Conservation (phyloP, 176 grass and related monocot genomes). For the Oryza punctata region DNA sequence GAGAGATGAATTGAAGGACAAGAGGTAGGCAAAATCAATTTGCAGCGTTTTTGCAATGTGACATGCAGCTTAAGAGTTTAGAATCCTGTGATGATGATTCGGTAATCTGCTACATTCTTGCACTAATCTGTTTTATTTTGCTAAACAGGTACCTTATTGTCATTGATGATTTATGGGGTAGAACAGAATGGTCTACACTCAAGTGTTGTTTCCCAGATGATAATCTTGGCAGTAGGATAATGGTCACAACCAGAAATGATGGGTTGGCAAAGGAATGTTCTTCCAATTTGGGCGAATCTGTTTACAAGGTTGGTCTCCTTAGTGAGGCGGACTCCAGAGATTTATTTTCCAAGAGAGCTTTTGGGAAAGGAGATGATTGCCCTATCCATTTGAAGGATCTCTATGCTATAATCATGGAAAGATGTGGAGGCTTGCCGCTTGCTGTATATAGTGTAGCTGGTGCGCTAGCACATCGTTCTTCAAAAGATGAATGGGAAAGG, state of each 20-base stretch:
- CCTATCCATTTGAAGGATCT: conserved; percentile 34
- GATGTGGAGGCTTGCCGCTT: conserved; percentile 46
- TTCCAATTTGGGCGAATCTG: not conserved
- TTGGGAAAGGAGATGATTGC: not conserved
- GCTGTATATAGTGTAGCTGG: conserved; percentile 29
- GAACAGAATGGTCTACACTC: not conserved
- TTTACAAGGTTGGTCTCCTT: conserved; percentile 33
- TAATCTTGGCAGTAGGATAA: conserved; percentile 24
- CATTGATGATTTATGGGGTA: conserved; percentile 48
- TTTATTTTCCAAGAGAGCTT: conserved; percentile 36
- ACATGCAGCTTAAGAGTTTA: not conserved
- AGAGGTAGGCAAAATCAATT: not conserved
- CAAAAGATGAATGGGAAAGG: conserved; percentile 38
- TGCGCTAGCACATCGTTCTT: not conserved
- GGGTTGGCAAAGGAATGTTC: not conserved
- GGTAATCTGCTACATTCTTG: not conserved
- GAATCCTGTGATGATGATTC: not conserved
- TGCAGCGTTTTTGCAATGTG: not conserved
- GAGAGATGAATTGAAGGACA: not conserved
- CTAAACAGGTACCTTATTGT: conserved; percentile 37
- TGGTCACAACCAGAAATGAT: conserved; percentile 41
- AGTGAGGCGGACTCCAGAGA: not conserved
- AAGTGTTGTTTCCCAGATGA: conserved; percentile 7
- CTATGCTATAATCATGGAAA: not conserved
- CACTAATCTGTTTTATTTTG: not conserved